These are phyloP conservation scores for Penicillium psychrosexuale DNA, from an alignment of 2,329 filamentous ascomycete species.

Conservation along the genomic window DNA sequence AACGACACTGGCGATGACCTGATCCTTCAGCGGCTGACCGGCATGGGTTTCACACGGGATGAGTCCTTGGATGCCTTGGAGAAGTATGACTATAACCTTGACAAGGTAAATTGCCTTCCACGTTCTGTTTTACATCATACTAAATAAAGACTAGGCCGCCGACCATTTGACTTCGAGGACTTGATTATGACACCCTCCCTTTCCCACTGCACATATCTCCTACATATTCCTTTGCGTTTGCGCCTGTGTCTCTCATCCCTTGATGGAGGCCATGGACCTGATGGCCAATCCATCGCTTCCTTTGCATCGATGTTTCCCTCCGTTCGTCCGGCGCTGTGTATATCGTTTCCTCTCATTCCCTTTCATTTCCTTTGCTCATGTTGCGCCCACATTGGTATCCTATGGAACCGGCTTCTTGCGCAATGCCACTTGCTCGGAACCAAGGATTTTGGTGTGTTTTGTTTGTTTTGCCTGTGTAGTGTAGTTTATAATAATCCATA, in stretches of 20 bases:
- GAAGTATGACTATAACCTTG: constrained; percentile 93
- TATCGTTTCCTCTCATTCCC: constrained; percentile 1
- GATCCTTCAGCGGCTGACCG: constrained; percentile 81
- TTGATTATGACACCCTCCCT: constrained; percentile 22
- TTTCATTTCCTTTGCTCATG: not conserved
- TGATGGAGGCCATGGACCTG: constrained; percentile 15
- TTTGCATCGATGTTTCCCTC: constrained; percentile 5
- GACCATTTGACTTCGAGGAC: constrained; percentile 44
- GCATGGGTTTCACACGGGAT: constrained; percentile 78
- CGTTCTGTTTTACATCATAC: not conserved
- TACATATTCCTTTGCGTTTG: constrained; percentile 17
- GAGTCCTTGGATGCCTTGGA: constrained; percentile 78
- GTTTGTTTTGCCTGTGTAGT: constrained; percentile 14
- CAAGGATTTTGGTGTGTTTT: constrained; percentile 3
- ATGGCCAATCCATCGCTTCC: not conserved
- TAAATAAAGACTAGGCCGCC: constrained; percentile 31
- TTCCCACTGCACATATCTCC: constrained; percentile 23
- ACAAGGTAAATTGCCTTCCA: constrained; percentile 66
- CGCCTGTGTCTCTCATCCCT: constrained; percentile 16
- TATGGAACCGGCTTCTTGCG: constrained; percentile 1
- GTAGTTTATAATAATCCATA: constrained; percentile 21
- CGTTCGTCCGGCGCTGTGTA: constrained; percentile 10
- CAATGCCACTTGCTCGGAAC: not conserved
- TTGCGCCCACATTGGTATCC: not conserved
- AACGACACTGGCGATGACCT: constrained; percentile 79